Base-by-base conservation (phyloP, 768 basidiomycete species). In the Mycena haematopus region DNA sequence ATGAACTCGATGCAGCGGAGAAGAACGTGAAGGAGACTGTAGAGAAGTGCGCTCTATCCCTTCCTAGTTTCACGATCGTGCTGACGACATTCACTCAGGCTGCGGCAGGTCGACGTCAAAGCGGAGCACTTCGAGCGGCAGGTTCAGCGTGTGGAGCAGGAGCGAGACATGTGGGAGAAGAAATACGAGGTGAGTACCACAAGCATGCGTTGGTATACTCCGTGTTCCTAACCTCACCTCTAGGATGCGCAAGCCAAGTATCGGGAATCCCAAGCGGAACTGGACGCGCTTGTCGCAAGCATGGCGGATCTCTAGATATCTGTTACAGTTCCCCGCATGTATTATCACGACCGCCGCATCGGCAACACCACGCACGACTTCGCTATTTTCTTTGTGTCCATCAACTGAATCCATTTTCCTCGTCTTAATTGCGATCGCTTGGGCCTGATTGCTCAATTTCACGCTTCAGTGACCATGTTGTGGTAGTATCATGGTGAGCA, bases 51-150 rank as follows among this genome's bases (percentile, higher is more conserved):
- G 93, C 86, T 49, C n/a, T 35, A 25, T 25, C 45, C 38, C 19
- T 45, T 35, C 60, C 58, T n/a, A n/a, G n/a, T n/a, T n/a, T 60
- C 3, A 3, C 31, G 45, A n/a, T 53, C 35, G 60, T 63, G 58
- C 62, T 70, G 46, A 55, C 46, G 56, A 70, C 63, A 55, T 60
- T 36, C 17, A 38, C 54, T 45, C 69, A 99, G 96, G 77, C 83
- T 99, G 70, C 84, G 96, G 65, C 93, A 96, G 73, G 95, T 96
- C 60, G 97, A 99, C 73, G 91, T 99, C 77, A 99, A 98, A 81
- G 96, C 96, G 11, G 97, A 99, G 76, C 95, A 99, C 79, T 97
- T 93, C 29, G 96, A 98, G 78, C 87, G 95, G 52, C 93, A 96
- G 73, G 88, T 97, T 21, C 82, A 87, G 67, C 86, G 92, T 46